A percentile compares a stretch with the other conserved stretches of the same genome.
phyloP scores from a whole-genome alignment of 306 rosid species.

The Parietaria judaica region DNA sequence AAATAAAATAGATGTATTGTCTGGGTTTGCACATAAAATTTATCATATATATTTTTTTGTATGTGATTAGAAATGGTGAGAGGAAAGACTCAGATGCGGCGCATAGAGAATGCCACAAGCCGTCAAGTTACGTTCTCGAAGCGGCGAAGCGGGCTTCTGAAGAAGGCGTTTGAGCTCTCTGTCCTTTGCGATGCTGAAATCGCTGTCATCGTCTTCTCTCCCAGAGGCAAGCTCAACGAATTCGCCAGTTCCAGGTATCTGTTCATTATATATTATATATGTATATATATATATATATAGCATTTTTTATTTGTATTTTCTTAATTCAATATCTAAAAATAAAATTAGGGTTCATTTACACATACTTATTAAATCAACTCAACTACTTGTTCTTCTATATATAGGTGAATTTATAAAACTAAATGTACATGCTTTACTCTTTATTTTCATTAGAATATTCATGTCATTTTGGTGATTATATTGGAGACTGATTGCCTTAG shows the following conservation, averaged over 20 bases:
- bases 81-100: constrained; percentile 80
- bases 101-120: constrained; percentile 82
- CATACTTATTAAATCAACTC: too few relatives aligned
- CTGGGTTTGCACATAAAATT: too few relatives aligned
- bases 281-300: too few relatives aligned
- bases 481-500: too few relatives aligned
- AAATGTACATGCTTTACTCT: too few relatives aligned
- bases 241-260: constrained; percentile 43
- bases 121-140: constrained; percentile 85
- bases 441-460: too few relatives aligned
- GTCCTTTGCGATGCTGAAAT: constrained; percentile 68
- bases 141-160: constrained; percentile 66
- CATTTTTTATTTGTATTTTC: too few relatives aligned
- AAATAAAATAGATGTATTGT: background rate
- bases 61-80: constrained; percentile 47
- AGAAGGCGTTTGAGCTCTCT: constrained; percentile 82
- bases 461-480: too few relatives aligned
- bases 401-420: too few relatives aligned
- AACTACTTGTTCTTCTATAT: too few relatives aligned
- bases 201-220: constrained; percentile 38
- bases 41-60: background rate
- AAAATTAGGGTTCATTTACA: too few relatives aligned
- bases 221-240: constrained; percentile 45
- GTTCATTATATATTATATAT: background rate
- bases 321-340: too few relatives aligned